Conservation (phyloP, 305 asterid species). For the Solanum hybrid region DNA sequence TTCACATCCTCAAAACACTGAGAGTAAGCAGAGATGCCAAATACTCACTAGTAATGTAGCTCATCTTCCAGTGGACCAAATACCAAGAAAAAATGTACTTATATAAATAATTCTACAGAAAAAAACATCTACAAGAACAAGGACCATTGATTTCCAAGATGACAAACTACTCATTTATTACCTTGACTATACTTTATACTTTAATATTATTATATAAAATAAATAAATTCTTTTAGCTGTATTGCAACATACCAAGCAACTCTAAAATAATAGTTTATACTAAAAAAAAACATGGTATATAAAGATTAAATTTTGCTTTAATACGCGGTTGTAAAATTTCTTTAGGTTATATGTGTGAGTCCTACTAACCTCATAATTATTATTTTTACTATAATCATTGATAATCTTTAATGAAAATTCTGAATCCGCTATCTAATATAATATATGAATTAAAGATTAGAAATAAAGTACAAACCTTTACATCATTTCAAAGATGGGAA, state of each 20-base stretch:
- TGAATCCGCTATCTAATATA: rapidly evolving
- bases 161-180: background rate
- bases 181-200: background rate
- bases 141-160: background rate
- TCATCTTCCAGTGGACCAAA: background rate
- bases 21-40: slow-evolving; percentile 1
- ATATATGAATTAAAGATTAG: background rate
- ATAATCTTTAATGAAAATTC: too few species aligned
- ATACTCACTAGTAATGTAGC: background rate
- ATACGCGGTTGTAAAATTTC: too few species aligned
- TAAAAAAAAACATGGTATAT: background rate
- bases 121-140: background rate
- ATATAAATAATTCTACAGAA: background rate
- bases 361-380: too few species aligned
- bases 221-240: background rate
- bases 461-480: background rate
- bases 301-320: too few species aligned
- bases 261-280: background rate
- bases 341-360: too few species aligned
- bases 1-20: slow-evolving; percentile 42
- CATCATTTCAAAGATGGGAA: background rate
- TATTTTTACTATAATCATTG: too few species aligned
- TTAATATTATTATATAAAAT: background rate
- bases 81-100: background rate
- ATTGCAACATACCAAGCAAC: background rate